Percentiles rank a stretch among this genome's conserved stretches.
Evolutionary conservation across 2,329 filamentous ascomycete species (phyloP).

Genomic region (Cladosporium sp.): DNA sequence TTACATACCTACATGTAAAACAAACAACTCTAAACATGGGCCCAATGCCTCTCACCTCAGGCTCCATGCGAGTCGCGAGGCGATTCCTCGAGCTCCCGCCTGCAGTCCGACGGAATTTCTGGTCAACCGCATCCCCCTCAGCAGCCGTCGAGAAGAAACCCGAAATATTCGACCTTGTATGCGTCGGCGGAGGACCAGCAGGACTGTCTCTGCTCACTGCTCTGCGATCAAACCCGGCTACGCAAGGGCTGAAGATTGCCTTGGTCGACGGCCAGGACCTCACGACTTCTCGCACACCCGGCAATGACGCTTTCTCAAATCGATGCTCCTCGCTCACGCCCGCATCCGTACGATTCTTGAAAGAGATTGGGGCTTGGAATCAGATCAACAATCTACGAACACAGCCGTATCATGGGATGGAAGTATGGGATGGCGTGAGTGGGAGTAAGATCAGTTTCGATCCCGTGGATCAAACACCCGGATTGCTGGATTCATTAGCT

Average conservation of each 20-base stretch:
- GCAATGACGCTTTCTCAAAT: constrained; percentile 77
- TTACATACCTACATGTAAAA: too few species aligned
- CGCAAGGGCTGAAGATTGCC: constrained; percentile 74
- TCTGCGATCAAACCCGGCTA: constrained; percentile 34
- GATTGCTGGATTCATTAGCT: constrained; percentile 26
- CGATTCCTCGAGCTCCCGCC: constrained; percentile 27
- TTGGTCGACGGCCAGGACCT: constrained; percentile 90
- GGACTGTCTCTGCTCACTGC: constrained; percentile 62
- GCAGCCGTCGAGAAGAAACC: constrained; percentile 33
- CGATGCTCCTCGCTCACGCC: constrained; percentile 94
- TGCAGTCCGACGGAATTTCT: constrained; percentile 24
- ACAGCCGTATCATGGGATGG: constrained; percentile 92
- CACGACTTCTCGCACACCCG: constrained; percentile 61
- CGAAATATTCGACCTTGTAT: constrained; percentile 90
- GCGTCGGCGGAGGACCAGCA: constrained; percentile 83
- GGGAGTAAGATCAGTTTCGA: constrained; percentile 81
- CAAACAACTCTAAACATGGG: neutral
- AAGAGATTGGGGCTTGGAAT: constrained; percentile 76
- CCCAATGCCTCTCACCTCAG: neutral
- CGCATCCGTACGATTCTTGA: constrained; percentile 75
- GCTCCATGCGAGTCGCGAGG: constrained; percentile 13
- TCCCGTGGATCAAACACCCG: constrained; percentile 21
- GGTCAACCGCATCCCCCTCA: constrained; percentile 17
- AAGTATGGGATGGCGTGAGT: constrained; percentile 95
- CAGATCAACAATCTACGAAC: constrained; percentile 69